Conservation (phyloP, 2,329 filamentous ascomycete species). For the Pseudocercospora fuligena region DNA sequence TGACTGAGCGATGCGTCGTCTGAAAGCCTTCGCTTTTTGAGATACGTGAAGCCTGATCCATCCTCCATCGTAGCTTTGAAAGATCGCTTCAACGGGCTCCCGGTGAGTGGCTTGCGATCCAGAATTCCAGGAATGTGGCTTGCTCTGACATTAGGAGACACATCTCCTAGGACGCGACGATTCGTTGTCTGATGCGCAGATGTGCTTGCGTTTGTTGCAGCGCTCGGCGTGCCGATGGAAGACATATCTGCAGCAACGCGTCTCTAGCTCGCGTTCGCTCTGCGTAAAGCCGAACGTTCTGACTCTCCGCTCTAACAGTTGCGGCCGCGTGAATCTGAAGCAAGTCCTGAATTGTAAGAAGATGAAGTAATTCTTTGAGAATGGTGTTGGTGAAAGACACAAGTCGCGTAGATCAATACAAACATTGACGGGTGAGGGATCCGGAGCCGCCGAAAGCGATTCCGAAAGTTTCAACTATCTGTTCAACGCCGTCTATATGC, state of each 20-base stretch:
- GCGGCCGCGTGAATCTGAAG: neutral
- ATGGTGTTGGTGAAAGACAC: neutral
- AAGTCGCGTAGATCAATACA: neutral
- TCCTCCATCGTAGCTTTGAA: constrained; percentile 38
- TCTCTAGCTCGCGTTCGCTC: constrained; percentile 3
- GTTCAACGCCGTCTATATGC: no score
- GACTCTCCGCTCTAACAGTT: neutral
- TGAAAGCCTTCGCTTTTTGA: constrained; percentile 39
- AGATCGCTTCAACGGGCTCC: constrained; percentile 42
- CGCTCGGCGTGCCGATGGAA: neutral
- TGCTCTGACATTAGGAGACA: constrained; percentile 39
- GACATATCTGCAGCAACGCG: constrained; percentile 20
- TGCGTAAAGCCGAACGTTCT: neutral
- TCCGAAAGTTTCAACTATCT: neutral
- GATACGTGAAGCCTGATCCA: constrained; percentile 41
- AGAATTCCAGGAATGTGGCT: constrained; percentile 16
- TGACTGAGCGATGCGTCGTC: constrained; percentile 19
- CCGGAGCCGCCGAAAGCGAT: neutral
- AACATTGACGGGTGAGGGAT: neutral
- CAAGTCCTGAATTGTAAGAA: neutral
- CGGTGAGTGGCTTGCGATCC: constrained; percentile 31
- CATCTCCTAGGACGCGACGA: constrained; percentile 37
- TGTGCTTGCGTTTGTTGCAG: constrained; percentile 12
- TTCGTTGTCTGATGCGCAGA: constrained; percentile 15
- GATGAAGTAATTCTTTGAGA: neutral